Evolutionary conservation across 2,329 filamentous ascomycete genomes (phyloP).

Genomic region (Huntiella savannae): DNA sequence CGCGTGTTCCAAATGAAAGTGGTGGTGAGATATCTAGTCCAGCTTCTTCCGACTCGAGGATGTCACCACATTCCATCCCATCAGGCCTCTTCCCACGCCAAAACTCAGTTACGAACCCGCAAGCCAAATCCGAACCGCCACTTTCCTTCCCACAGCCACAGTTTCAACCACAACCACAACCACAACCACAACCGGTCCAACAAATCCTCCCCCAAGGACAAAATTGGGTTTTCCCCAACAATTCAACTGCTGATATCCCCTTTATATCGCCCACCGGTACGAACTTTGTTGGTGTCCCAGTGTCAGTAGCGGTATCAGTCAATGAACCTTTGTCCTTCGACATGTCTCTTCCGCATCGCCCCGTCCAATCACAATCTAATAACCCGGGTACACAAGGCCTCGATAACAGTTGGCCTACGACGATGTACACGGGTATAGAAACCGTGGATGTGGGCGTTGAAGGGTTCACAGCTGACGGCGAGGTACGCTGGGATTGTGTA

Average conservation of each 20-base stretch:
- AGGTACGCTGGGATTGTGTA: no score
- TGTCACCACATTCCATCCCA: conserved; percentile 6
- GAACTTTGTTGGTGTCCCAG: neutral
- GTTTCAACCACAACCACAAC: neutral
- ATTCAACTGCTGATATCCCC: neutral
- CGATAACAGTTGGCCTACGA: no score
- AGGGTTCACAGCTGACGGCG: no score
- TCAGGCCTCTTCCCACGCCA: neutral
- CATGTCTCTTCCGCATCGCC: conserved; percentile 6
- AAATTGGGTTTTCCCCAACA: neutral
- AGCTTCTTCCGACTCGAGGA: conserved; percentile 8
- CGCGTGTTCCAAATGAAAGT: conserved; percentile 5
- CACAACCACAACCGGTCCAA: conserved; percentile 1
- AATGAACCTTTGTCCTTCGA: conserved; percentile 4
- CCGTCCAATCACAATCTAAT: neutral
- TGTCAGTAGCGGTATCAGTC: neutral
- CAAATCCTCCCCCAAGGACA: conserved; percentile 4
- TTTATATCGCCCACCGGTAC: neutral
- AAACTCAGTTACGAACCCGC: neutral
- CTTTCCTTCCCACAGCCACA: neutral
- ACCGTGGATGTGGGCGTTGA: no score
- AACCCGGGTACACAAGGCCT: neutral
- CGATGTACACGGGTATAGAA: no score
- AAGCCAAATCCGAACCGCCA: neutral
- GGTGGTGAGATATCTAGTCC: conserved; percentile 7